phyloP scores from a whole-genome alignment of 78 protist species.

The Corallochytrium limacisporum region DNA sequence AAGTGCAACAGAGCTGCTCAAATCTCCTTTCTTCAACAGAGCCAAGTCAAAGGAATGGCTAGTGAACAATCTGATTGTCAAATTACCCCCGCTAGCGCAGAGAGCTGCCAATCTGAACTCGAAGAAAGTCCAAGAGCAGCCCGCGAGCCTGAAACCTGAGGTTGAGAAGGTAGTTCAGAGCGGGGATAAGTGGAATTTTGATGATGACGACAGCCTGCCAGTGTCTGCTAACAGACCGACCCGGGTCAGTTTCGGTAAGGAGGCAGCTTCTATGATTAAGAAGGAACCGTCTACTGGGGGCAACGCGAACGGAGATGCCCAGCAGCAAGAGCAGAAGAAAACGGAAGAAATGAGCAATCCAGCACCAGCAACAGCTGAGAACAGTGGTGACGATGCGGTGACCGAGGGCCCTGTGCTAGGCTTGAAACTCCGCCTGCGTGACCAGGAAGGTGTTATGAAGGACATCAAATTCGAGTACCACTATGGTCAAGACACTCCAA shows the following conservation, averaged over 20 bases:
- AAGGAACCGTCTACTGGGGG: no score
- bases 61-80: background rate
- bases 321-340: background rate
- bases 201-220: background rate
- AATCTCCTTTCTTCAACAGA: background rate
- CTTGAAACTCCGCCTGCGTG: slow-evolving; percentile 1
- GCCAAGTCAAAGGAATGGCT: background rate
- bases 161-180: background rate
- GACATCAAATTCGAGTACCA: slow-evolving; percentile 4
- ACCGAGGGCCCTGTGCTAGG: background rate
- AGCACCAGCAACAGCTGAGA: background rate
- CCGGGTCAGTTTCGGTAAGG: background rate
- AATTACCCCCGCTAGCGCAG: slow-evolving; percentile 8
- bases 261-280: background rate
- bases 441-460: background rate
- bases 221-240: background rate
- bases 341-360: background rate
- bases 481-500: background rate
- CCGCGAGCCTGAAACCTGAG: background rate
- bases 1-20: slow-evolving; percentile 4
- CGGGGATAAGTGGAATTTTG: background rate
- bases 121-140: background rate
- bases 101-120: background rate
- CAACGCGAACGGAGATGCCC: background rate
- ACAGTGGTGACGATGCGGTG: background rate